Conservation (phyloP, 1,139 yeast genomes). For the Meyerozyma carpophila region DNA sequence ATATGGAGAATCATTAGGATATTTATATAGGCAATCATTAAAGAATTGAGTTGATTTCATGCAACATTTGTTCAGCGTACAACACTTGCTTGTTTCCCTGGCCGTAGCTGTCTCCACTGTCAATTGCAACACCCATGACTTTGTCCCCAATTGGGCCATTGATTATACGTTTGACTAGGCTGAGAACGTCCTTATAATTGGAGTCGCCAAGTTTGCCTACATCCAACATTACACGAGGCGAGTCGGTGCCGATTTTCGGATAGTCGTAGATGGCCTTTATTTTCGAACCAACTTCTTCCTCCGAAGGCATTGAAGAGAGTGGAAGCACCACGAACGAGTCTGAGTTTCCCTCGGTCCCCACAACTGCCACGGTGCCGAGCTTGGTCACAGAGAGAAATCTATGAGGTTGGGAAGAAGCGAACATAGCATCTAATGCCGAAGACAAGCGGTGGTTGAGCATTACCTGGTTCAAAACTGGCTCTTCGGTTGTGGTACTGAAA, state of each 20-base stretch:
- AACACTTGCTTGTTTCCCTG: not conserved
- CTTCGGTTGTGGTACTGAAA: constrained; percentile 22
- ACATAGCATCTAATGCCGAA: constrained; percentile 36
- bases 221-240: constrained; percentile 25
- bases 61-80: not conserved
- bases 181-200: constrained; percentile 9
- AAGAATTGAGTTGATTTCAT: not conserved
- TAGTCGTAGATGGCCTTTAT: constrained; percentile 18
- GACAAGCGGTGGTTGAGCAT: constrained; percentile 23
- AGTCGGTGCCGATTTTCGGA: constrained; percentile 9
- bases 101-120: not conserved
- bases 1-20: constrained; percentile 1
- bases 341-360: constrained; percentile 40
- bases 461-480: constrained; percentile 13
- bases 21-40: not conserved
- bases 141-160: constrained; percentile 7
- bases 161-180: not conserved
- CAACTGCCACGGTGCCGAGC: constrained; percentile 39
- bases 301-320: constrained; percentile 3
- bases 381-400: constrained; percentile 40
- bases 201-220: constrained; percentile 21
- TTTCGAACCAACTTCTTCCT: not conserved
- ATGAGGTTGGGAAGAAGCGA: constrained; percentile 34
- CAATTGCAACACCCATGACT: not conserved
- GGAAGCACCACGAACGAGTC: constrained; percentile 37